These are phyloP conservation scores for Phialophora macrospora DNA, from an alignment of 2,329 filamentous ascomycete genomes.

Conservation along the genomic window DNA sequence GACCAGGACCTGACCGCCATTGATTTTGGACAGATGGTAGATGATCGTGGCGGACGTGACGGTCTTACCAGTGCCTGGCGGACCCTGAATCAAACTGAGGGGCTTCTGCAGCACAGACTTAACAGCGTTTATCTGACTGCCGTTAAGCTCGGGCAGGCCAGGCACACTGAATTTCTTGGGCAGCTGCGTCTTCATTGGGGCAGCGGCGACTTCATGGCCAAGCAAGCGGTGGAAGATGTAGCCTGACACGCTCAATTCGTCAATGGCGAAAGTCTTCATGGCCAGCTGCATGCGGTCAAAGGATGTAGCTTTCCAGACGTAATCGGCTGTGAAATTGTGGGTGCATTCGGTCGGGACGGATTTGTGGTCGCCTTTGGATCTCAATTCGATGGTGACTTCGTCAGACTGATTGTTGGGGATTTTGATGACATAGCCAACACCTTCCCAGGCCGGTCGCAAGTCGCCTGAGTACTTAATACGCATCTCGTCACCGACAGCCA, in stretches of 20 bases:
- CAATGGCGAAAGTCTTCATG: slow-evolving; percentile 98
- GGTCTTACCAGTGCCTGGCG: slow-evolving; percentile 96
- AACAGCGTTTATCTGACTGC: slow-evolving; percentile 93
- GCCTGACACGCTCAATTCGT: slow-evolving; percentile 97
- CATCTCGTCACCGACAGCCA: slow-evolving; percentile 98
- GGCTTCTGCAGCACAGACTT: slow-evolving; percentile 94
- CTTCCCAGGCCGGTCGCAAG: slow-evolving; percentile 89
- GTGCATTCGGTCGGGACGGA: slow-evolving; percentile 94
- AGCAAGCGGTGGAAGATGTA: slow-evolving; percentile 98
- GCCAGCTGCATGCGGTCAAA: slow-evolving; percentile 99
- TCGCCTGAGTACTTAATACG: slow-evolving; percentile 95
- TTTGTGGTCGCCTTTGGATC: slow-evolving; percentile 94
- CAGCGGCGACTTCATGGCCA: slow-evolving; percentile 90
- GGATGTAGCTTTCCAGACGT: slow-evolving; percentile 99
- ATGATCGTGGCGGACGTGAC: slow-evolving; percentile 99
- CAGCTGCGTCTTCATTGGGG: slow-evolving; percentile 92
- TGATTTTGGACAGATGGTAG: slow-evolving; percentile 94
- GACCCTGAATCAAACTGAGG: slow-evolving; percentile 92
- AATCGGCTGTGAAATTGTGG: slow-evolving; percentile 97
- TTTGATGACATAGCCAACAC: slow-evolving; percentile 98
- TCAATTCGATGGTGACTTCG: slow-evolving; percentile 92
- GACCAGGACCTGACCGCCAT: slow-evolving; percentile 90
- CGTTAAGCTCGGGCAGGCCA: slow-evolving; percentile 90
- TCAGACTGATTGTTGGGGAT: slow-evolving; percentile 99
- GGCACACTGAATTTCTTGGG: slow-evolving; percentile 97